These are phyloP conservation scores for Knoxdaviesia proteae DNA, from an alignment of 2,329 filamentous ascomycete species.

Conservation along the genomic window DNA sequence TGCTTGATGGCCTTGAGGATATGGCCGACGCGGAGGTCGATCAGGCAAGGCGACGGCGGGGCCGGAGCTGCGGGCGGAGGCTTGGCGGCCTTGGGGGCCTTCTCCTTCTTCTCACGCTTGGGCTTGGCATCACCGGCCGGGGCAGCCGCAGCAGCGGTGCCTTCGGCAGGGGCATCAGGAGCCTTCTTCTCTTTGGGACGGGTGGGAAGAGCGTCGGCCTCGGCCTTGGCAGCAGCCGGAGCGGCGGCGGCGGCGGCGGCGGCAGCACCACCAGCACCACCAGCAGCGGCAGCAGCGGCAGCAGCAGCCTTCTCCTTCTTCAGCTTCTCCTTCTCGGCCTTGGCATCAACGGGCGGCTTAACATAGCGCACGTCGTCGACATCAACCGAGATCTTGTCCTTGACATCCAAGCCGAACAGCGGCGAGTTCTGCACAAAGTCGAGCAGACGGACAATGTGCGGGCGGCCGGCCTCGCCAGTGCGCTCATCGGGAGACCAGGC, in stretches of 20 bases:
- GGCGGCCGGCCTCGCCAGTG: constrained; percentile 73
- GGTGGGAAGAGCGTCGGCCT: constrained; percentile 30
- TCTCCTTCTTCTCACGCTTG: constrained; percentile 81
- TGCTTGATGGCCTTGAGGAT: constrained; percentile 92
- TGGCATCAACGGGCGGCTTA: constrained; percentile 73
- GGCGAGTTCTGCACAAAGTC: constrained; percentile 89
- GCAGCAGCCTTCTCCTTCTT: constrained; percentile 85
- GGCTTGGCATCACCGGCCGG: constrained; percentile 19
- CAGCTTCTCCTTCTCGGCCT: constrained; percentile 87
- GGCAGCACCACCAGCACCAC: constrained; percentile 22
- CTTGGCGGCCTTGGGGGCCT: constrained; percentile 56
- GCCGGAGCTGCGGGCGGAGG: constrained; percentile 43
- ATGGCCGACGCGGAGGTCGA: constrained; percentile 90
- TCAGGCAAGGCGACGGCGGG: constrained; percentile 62
- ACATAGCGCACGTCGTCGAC: constrained; percentile 64
- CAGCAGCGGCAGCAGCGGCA: constrained; percentile 30
- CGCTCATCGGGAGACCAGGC: constrained; percentile 69
- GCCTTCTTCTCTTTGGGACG: constrained; percentile 39
- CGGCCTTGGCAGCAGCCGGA: constrained; percentile 21
- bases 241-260: constrained; percentile 21
- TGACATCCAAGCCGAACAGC: constrained; percentile 49
- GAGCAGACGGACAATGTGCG: constrained; percentile 75
- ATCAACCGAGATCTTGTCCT: constrained; percentile 59
- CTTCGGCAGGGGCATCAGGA: constrained; percentile 28
- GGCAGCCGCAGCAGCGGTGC: constrained; percentile 12